phyloP scores from a whole-genome alignment of 2,329 filamentous ascomycete species.

The Phoma herbarum region DNA sequence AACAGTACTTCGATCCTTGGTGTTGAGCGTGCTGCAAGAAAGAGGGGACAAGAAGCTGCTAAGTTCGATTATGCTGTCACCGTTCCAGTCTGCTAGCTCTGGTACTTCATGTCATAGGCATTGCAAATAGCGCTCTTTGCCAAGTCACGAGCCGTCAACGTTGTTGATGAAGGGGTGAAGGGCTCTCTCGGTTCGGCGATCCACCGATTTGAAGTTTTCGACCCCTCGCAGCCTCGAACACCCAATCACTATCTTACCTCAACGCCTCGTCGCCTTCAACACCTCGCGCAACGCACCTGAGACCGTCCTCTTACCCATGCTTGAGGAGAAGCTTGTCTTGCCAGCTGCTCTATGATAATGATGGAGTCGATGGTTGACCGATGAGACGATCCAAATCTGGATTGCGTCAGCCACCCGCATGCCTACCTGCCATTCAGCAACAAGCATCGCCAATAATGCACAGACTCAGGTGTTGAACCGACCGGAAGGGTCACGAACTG shows the following conservation, averaged over 20 bases:
- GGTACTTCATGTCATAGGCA: neutral
- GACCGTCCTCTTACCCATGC: constrained; percentile 13
- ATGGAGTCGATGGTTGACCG: constrained; percentile 16
- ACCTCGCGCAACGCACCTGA: constrained; percentile 14
- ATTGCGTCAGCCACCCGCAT: constrained; percentile 29
- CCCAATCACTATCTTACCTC: constrained; percentile 2
- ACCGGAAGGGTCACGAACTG: constrained; percentile 29
- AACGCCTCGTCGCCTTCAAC: constrained; percentile 6
- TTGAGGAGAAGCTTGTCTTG: constrained; percentile 23
- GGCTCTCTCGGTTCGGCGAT: neutral
- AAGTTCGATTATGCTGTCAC: neutral
- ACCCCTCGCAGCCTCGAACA: neutral
- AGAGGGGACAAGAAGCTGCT: no score
- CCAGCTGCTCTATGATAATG: constrained; percentile 18
- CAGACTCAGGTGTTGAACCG: constrained; percentile 16
- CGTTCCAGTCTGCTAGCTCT: neutral
- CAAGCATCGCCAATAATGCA: constrained; percentile 25
- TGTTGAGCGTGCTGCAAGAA: neutral
- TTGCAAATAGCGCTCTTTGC: constrained; percentile 1
- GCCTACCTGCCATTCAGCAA: constrained; percentile 29
- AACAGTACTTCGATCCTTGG: neutral
- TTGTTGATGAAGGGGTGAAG: neutral
- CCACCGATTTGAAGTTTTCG: neutral
- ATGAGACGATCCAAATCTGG: constrained; percentile 31
- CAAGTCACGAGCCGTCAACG: constrained; percentile 8